Conservation (phyloP, 2,329 filamentous ascomycete genomes). For the Talaromyces piceae region DNA sequence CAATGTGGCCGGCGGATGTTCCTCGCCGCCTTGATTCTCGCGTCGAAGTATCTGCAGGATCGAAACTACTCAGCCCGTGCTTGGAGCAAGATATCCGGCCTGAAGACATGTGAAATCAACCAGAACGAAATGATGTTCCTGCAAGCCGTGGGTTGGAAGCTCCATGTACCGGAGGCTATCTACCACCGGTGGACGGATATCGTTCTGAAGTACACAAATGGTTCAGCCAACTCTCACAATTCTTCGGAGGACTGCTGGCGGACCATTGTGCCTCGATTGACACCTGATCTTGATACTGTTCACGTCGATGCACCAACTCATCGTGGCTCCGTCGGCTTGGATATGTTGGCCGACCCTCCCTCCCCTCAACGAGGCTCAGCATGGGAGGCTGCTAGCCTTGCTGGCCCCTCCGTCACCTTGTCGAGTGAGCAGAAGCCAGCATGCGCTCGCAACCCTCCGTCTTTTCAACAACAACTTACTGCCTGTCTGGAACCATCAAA, state of each 20-base stretch:
- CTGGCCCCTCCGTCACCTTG: constrained; percentile 17
- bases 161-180: constrained; percentile 81
- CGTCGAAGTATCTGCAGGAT: constrained; percentile 96
- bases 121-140: constrained; percentile 93
- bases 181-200: constrained; percentile 94
- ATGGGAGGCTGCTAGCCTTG: constrained; percentile 15
- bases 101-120: constrained; percentile 90
- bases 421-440: constrained; percentile 22
- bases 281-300: constrained; percentile 49
- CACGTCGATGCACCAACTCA: constrained; percentile 30
- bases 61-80: constrained; percentile 95
- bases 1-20: constrained; percentile 98
- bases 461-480: constrained; percentile 46
- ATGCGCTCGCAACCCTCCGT: constrained; percentile 25
- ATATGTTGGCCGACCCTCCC: constrained; percentile 21
- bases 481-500: constrained; percentile 34
- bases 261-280: constrained; percentile 48
- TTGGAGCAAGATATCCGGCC: constrained; percentile 98
- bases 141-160: constrained; percentile 81
- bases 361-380: constrained; percentile 21
- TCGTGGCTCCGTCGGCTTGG: constrained; percentile 20
- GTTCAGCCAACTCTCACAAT: constrained; percentile 33
- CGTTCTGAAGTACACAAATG: constrained; percentile 74
- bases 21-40: constrained; percentile 84
- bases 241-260: constrained; percentile 33